phyloP scores from a whole-genome alignment of 1,139 yeast genomes.

The Pichia sp. region DNA sequence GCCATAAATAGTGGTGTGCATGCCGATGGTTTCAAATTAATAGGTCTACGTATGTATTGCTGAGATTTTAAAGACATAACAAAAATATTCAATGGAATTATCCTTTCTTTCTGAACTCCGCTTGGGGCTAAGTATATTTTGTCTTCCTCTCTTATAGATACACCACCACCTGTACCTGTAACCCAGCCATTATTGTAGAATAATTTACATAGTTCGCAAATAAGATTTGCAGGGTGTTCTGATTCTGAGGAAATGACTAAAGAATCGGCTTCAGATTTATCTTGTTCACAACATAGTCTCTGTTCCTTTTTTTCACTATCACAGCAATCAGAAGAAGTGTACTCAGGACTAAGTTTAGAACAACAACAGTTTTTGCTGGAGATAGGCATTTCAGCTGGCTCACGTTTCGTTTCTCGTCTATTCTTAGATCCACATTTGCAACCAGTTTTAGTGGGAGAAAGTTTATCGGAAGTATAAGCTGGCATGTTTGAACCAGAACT shows the following conservation, averaged over 20 bases:
- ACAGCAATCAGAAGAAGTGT: too few species aligned
- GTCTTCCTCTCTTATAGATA: constrained; percentile 62
- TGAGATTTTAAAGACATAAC: constrained; percentile 56
- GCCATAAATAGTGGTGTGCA: constrained; percentile 86
- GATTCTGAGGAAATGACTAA: constrained; percentile 44
- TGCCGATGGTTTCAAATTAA: constrained; percentile 74
- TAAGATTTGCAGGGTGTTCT: constrained; percentile 74
- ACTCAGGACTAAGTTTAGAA: too few species aligned
- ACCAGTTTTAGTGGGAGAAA: background rate
- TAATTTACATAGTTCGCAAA: constrained; percentile 71
- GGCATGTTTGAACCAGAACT: background rate
- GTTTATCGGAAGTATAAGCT: background rate
- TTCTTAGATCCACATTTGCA: background rate
- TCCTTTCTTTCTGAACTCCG: constrained; percentile 89
- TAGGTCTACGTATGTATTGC: constrained; percentile 55
- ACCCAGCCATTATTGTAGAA: constrained; percentile 87
- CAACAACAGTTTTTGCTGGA: background rate
- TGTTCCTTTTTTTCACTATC: too few species aligned
- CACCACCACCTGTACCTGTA: constrained; percentile 95
- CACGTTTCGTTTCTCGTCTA: background rate
- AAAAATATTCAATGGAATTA: constrained; percentile 76
- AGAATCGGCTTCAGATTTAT: too few species aligned
- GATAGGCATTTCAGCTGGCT: background rate
- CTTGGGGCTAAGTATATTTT: constrained; percentile 80
- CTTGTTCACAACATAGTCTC: too few species aligned